These are phyloP conservation scores for Parascedosporium putredinis DNA, from an alignment of 2,329 filamentous ascomycete genomes.

Conservation along the genomic window DNA sequence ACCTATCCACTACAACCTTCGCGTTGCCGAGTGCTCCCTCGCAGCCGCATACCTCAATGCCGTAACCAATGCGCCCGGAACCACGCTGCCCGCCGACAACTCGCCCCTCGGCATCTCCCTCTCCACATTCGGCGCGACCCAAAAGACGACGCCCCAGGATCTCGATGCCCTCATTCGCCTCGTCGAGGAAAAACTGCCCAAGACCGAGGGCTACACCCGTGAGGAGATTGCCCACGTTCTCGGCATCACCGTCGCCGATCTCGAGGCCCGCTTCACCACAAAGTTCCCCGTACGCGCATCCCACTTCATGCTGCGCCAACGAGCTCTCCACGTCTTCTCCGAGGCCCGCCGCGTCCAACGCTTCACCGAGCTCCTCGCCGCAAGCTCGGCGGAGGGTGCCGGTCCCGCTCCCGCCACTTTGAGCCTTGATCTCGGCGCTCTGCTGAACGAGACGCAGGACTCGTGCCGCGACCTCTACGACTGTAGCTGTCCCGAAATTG, in stretches of 20 bases:
- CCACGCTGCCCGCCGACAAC: conserved; percentile 61
- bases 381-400: conserved; percentile 19
- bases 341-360: conserved; percentile 79
- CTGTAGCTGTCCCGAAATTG: conserved; percentile 87
- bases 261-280: conserved; percentile 71
- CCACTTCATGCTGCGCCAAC: conserved; percentile 75
- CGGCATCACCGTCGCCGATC: conserved; percentile 55
- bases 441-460: conserved; percentile 83
- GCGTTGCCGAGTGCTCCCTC: conserved; percentile 89
- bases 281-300: conserved; percentile 84
- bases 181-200: conserved; percentile 53
- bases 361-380: conserved; percentile 66
- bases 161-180: conserved; percentile 19
- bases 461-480: conserved; percentile 83
- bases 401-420: conserved; percentile 46
- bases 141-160: conserved; percentile 50
- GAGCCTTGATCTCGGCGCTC: conserved; percentile 60
- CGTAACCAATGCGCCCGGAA: conserved; percentile 43
- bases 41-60: conserved; percentile 63
- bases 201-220: conserved; percentile 78
- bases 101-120: conserved; percentile 76
- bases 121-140: conserved; percentile 75
- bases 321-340: conserved; percentile 80
- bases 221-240: conserved; percentile 71
- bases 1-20: conserved; percentile 90